A percentile compares a stretch with the other conserved stretches of the same genome.
phyloP scores from a whole-genome alignment of 2,329 filamentous ascomycete species.

The Microsporum canis region DNA sequence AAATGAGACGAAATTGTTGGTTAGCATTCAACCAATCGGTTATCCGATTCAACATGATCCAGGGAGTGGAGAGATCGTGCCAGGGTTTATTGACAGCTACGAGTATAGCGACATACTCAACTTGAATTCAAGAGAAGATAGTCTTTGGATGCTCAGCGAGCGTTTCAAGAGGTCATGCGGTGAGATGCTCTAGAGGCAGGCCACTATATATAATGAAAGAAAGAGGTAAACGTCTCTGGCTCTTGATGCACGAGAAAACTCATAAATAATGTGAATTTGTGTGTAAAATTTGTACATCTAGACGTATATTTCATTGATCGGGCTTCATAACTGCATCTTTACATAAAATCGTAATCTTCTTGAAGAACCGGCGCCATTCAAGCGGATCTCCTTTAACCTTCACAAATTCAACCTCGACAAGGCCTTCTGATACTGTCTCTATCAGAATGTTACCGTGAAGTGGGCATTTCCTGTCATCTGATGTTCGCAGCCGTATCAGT shows the following conservation, averaged over 20 bases:
- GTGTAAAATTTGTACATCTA: neutral
- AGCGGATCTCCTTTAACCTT: constrained; percentile 93
- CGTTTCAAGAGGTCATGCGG: too few relatives aligned
- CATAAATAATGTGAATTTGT: neutral
- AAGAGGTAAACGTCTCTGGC: too few relatives aligned
- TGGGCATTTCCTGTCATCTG: constrained; percentile 42
- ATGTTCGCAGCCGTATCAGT: constrained; percentile 61
- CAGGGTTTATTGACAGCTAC: too few relatives aligned
- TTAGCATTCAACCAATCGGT: too few relatives aligned
- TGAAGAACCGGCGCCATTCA: constrained; percentile 95
- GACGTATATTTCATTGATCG: constrained; percentile 24
- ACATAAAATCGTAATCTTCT: constrained; percentile 80
- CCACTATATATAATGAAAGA: too few relatives aligned
- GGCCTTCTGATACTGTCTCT: constrained; percentile 41
- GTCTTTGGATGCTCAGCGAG: too few relatives aligned
- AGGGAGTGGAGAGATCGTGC: too few relatives aligned
- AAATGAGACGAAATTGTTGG: too few relatives aligned
- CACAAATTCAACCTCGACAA: constrained; percentile 79
- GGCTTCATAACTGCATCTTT: constrained; percentile 68
- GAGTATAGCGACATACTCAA: too few relatives aligned
- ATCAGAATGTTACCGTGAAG: constrained; percentile 36
- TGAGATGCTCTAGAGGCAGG: too few relatives aligned
- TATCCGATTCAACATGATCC: too few relatives aligned
- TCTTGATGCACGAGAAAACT: neutral
- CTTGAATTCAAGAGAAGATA: too few relatives aligned